Base-by-base conservation (phyloP, 2,329 filamentous ascomycete species). In the Trichophyton simii region DNA sequence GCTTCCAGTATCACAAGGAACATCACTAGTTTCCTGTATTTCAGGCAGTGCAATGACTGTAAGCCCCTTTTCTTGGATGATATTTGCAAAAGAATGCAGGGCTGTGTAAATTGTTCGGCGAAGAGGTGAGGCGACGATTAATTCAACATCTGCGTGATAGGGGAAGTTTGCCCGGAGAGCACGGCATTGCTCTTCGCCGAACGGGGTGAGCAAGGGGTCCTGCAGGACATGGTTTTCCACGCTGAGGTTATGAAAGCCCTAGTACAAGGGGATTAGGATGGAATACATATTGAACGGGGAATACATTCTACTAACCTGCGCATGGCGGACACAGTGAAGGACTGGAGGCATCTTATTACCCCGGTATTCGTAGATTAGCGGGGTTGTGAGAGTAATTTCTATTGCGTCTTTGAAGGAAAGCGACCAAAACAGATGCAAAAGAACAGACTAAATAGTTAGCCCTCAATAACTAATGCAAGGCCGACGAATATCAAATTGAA, bases 51-150 rank as follows among this genome's bases (percentile, higher is more conserved):
- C 84, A 28, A 87, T 74, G 59, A 95, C 71, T 50, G 76, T 80
- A 61, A 80, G 70, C 2, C 76, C 75, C 13, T 72, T 72, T 60
- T 75, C 67, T 22, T 78, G 68, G 59, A 83, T 78, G 0, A 77
- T 78, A 0, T 82, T 77, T 18, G 79, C 80, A 72, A 95, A 95
- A 54, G 83, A 81, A 60, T 84, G 76, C 34, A 90, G 79, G 38
- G 87, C 86, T 1, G 91, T 96, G 74, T 89, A 84, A 54, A 96
- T 79, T 1, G 91, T 95, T 64, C 91, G 84, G 58, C 87, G 85
- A 66, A 95, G 80, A 4, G 91, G 90, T 0, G 89, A 94, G 44
- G 89, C 85, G 22, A 91, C 81, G 11, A 95, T 80, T 66, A 87
- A 80, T 3, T 87, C 86, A 68, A 94, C 77, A 44, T 79, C 74